Base-by-base conservation (phyloP, 2,329 filamentous ascomycete genomes). In the Esteya vermicola region DNA sequence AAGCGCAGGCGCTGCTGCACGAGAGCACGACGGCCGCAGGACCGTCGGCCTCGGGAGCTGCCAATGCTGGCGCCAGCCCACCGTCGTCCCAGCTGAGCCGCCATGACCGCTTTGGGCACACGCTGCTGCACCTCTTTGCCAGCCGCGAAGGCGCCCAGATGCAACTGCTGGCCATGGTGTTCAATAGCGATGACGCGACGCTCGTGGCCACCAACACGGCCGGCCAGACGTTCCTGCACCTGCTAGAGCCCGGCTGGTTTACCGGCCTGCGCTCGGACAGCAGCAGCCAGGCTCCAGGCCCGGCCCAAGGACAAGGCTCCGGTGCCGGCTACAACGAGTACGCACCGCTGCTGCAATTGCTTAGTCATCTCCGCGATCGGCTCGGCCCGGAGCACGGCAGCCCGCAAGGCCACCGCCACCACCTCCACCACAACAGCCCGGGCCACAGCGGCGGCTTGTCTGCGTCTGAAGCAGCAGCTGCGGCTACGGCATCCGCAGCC, bases 151-250 rank as follows among this genome's bases (percentile, higher is more conserved):
- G 51, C 2, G 50, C 38, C 32, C 47, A 48, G 39, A 46, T 55
- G 3, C 21, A 52, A 8, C 52, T 66, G 3, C 43, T 55, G 18
- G 38, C 49, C 21, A 43, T 54, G 43, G 45, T 54, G 3, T 37
- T 47, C 12, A 43, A 43, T 26, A 39, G 46, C 18, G 46, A 47
- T 30, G 42, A 51, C 4, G 46, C 56, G 14, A 40, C 44, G 5
- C 40, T 48, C 10, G 30, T 39, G 14, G 51, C 53, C 3, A 44
- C 61, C 21, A 71, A 71, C 47, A 61, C 56, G 6, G 63, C 59
- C 2, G 60, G 60, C 3, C 67, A 71, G 51, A 70, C 64, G 0
- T 68, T 70, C 26, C 51, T 72, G 21, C 63, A 70, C 35, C 54
- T 67, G 1, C 48, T 70, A 10, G 50, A 55, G 6, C 48, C 46